A percentile compares a stretch with the other conserved stretches of the same genome.
These are phyloP conservation scores for Hypoxylon sp. DNA, from an alignment of 2,329 filamentous ascomycete genomes.

Conservation along the genomic window DNA sequence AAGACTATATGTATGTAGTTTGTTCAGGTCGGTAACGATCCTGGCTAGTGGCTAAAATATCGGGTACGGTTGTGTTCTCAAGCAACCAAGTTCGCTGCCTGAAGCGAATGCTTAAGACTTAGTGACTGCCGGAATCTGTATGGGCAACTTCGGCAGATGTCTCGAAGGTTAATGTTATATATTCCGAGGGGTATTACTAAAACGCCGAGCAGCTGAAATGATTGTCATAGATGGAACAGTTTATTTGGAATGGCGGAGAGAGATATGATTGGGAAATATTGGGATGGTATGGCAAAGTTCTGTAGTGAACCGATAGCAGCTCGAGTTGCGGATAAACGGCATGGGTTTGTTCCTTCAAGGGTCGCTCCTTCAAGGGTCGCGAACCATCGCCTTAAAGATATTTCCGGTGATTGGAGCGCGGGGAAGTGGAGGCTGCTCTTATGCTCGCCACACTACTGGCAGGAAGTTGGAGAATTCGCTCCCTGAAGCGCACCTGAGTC, in stretches of 20 bases:
- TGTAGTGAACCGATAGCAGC: conserved; percentile 2
- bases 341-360: conserved; percentile 18
- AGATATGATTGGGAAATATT: conserved; percentile 17
- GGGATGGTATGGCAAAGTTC: conserved; percentile 13
- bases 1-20: conserved; percentile 33
- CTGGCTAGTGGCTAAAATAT: conserved; percentile 25
- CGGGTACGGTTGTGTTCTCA: conserved; percentile 21
- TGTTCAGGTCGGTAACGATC: conserved; percentile 33
- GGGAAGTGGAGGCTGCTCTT: conserved; percentile 32
- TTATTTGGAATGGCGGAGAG: conserved; percentile 19
- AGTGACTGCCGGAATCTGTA: neutral
- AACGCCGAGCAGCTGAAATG: neutral
- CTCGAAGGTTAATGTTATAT: neutral
- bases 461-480: neutral
- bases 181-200: conserved; percentile 6
- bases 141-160: conserved; percentile 15
- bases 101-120: conserved; percentile 11
- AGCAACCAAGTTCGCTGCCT: conserved; percentile 27
- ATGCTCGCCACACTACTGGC: neutral
- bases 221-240: conserved; percentile 8
- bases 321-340: conserved; percentile 20
- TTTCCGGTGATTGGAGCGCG: conserved; percentile 26
- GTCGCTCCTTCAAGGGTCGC: conserved; percentile 40
- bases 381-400: conserved; percentile 37
- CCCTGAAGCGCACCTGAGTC: neutral